These are phyloP conservation scores for Maudiozyma bulderi DNA, from an alignment of 805 yeast species.

Conservation along the genomic window DNA sequence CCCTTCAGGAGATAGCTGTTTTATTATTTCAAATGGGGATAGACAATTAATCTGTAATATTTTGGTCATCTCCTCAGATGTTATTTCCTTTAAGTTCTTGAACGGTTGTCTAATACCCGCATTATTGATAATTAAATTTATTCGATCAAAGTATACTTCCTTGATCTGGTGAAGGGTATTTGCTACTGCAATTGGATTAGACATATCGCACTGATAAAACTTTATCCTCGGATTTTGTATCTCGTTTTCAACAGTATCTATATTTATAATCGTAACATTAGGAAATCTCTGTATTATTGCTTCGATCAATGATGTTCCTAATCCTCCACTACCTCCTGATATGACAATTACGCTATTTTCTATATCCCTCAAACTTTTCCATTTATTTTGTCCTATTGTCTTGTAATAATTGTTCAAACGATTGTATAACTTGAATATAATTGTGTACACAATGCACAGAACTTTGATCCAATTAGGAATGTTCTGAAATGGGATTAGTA, in stretches of 20 bases:
- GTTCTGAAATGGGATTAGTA: slow-evolving; percentile 4
- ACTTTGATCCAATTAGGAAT: background rate
- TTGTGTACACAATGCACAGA: slow-evolving; percentile 5
- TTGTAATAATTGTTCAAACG: slow-evolving; percentile 5
- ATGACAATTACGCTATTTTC: slow-evolving; percentile 9
- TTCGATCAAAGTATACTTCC: slow-evolving; percentile 36
- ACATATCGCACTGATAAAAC: slow-evolving; percentile 61
- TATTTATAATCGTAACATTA: slow-evolving; percentile 21
- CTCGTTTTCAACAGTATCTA: slow-evolving; percentile 8
- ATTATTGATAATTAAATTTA: slow-evolving; percentile 66
- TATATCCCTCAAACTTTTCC: slow-evolving; percentile 5
- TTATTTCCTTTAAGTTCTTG: slow-evolving; percentile 39
- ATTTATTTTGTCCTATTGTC: slow-evolving; percentile 4
- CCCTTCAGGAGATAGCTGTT: slow-evolving; percentile 56
- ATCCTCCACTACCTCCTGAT: slow-evolving; percentile 34
- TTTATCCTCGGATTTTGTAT: slow-evolving; percentile 24
- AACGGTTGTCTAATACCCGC: slow-evolving; percentile 63
- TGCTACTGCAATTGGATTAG: slow-evolving; percentile 34
- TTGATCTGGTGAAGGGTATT: slow-evolving; percentile 33
- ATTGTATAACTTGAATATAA: slow-evolving; percentile 5
- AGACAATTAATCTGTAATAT: slow-evolving; percentile 57
- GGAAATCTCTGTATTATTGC: slow-evolving; percentile 13
- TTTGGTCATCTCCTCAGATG: slow-evolving; percentile 32
- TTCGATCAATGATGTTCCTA: slow-evolving; percentile 25
- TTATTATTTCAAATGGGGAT: slow-evolving; percentile 57